Evolutionary conservation across 2,329 filamentous ascomycete species (phyloP), one percentile per base, ranked within the genome.

Genomic region (Cytospora mali): DNA sequence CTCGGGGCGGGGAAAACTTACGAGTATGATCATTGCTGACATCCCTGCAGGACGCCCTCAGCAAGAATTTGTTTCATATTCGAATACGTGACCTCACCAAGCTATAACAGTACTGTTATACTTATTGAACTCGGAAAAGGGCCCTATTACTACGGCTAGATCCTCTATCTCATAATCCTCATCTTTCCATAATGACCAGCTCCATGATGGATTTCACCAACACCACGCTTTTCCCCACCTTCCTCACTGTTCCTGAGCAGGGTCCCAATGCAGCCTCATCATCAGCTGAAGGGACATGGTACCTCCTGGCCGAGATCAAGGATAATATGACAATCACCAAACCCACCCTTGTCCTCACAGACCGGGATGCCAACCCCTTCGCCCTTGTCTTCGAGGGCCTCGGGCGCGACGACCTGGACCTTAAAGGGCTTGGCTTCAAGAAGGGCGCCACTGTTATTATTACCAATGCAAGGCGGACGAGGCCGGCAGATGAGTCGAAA

Each of bases 301-400:
- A 75, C 66, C 75, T 81, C 42, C 72, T 82, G 14, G 79, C 76
- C 46, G 75, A 81, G 61, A 72, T 81, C 61, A 77, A 77, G 64
- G 74, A 81, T 65, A 74, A 81, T 71, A 78, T 77, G 71, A 79
- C 80, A 48, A 80, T 83, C 66, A 81, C 75, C 23, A 78, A 81
- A 66, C 80, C 80, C 6, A 83, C 80, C 4, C 74, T 82, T 1
- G 77, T 82, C 57, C 75, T 75, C 21, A 71, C 72, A 35, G 80
- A 83, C 72, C 70, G 74, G 39, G 65, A 68, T 48, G 71, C 73
- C 48, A 66, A 69, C 23, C 72, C 77, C 35, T 81, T 82, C 66
- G 80, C 80, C 3, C 72, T 82, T 9, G 76, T 78, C 0, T 83
- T 81, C 61, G 77, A 79, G 62, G 77, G 78, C 33, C 66, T 71